A percentile compares a stretch with the other conserved stretches of the same genome.
Evolutionary conservation across 345 rosid species (phyloP).

Genomic region (Melastoma malabathricum): DNA sequence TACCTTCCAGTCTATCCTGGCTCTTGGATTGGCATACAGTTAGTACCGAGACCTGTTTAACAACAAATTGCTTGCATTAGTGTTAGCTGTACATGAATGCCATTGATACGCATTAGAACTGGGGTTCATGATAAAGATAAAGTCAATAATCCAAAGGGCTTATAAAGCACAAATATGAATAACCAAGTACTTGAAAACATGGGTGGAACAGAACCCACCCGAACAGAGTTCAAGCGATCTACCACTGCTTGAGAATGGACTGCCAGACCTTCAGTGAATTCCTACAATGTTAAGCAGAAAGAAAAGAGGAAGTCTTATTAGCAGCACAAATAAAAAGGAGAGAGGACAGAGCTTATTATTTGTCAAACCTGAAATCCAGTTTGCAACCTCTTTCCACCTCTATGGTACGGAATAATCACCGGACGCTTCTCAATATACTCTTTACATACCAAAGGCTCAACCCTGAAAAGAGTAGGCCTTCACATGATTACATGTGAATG

Average conservation of each 20-base stretch:
- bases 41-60: constrained; percentile 56
- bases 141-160: neutral
- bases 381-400: constrained; percentile 93
- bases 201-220: constrained; percentile 27
- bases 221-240: constrained; percentile 36
- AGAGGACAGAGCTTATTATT: neutral
- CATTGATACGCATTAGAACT: too few species aligned
- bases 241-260: constrained; percentile 60
- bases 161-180: neutral
- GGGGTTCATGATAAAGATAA: too few species aligned
- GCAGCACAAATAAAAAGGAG: neutral
- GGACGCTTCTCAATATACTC: constrained; percentile 59
- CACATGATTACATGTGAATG: neutral
- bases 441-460: constrained; percentile 92
- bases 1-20: constrained; percentile 50
- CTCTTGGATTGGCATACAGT: constrained; percentile 67
- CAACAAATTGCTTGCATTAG: constrained; percentile 4
- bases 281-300: constrained; percentile 27
- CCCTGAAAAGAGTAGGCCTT: constrained; percentile 25
- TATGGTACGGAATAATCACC: constrained; percentile 83
- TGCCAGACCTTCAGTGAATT: constrained; percentile 66
- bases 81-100: neutral
- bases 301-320: neutral
- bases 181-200: neutral
- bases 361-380: constrained; percentile 69